Evolutionary conservation across 305 asterid genomes (phyloP).

Genomic region (Solanum chacoense): DNA sequence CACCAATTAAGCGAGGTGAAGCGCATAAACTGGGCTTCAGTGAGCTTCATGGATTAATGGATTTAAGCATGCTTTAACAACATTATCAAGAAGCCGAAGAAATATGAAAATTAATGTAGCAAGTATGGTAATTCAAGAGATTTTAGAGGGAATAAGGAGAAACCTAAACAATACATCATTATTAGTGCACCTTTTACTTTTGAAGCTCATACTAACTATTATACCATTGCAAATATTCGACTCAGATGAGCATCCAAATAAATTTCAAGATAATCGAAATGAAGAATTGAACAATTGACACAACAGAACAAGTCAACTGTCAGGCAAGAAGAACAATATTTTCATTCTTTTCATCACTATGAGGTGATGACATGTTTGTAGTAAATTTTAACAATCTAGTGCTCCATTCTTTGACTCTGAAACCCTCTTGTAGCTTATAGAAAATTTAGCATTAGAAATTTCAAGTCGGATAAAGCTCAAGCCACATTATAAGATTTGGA

Average conservation of each 20-base stretch:
- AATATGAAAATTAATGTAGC: not conserved
- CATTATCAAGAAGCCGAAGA: not conserved
- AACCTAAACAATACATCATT: not conserved
- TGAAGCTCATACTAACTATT: not conserved
- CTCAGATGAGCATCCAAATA: not conserved
- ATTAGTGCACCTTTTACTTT: not conserved
- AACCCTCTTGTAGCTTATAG: not conserved
- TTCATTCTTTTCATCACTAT: not conserved
- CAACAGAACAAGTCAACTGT: not conserved
- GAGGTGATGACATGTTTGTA: not conserved
- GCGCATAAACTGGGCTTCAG: not conserved
- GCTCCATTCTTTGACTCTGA: not conserved
- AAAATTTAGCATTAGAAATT: not conserved
- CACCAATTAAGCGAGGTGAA: not conserved
- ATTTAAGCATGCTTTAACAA: not conserved
- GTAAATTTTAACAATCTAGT: not conserved
- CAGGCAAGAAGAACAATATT: not conserved
- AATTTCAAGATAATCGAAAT: not conserved
- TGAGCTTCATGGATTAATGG: not conserved
- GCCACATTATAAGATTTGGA: not conserved
- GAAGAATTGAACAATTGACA: not conserved
- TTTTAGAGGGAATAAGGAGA: not conserved
- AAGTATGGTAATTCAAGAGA: not conserved
- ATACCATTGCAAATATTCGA: not conserved
- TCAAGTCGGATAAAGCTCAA: not conserved